A percentile compares a stretch with the other conserved stretches of the same genome.
Evolutionary conservation across 768 basidiomycete species (phyloP).

Genomic region (Xerocomellus dryophilus): DNA sequence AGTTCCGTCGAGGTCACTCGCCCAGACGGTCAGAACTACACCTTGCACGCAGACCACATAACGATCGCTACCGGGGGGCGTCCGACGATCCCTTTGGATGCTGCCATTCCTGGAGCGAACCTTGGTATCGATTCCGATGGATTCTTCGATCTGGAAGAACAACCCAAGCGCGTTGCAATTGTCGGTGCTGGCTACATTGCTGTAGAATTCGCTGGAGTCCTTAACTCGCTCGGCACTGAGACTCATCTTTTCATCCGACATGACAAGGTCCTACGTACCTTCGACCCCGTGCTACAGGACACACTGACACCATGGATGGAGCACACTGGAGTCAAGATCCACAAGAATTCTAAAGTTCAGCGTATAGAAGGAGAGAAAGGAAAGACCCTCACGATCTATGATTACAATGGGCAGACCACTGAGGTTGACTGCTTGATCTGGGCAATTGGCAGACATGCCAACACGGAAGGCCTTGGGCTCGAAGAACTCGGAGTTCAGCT

Average conservation of each 20-base stretch:
- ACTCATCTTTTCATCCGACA: slow-evolving; percentile 90
- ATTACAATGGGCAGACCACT: slow-evolving; percentile 69
- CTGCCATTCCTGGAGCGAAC: slow-evolving; percentile 83
- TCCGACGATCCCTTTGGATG: slow-evolving; percentile 75
- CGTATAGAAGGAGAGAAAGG: slow-evolving; percentile 76
- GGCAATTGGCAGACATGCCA: slow-evolving; percentile 89
- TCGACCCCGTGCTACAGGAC: slow-evolving; percentile 85
- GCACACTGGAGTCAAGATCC: slow-evolving; percentile 87
- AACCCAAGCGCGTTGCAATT: slow-evolving; percentile 90
- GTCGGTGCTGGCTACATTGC: slow-evolving; percentile 98
- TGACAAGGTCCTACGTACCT: slow-evolving; percentile 87
- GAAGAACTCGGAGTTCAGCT: slow-evolving; percentile 74
- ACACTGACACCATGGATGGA: slow-evolving; percentile 89
- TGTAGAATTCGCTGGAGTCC: slow-evolving; percentile 92
- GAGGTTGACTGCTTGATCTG: slow-evolving; percentile 88
- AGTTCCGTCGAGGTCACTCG: slow-evolving; percentile 70
- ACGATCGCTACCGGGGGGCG: slow-evolving; percentile 84
- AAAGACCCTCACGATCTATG: slow-evolving; percentile 69
- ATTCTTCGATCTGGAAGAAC: slow-evolving; percentile 88
- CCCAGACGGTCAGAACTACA: slow-evolving; percentile 67
- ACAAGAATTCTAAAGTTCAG: slow-evolving; percentile 70
- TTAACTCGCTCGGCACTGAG: slow-evolving; percentile 87
- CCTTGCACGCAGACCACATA: slow-evolving; percentile 72
- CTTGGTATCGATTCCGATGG: slow-evolving; percentile 93
- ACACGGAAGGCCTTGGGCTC: slow-evolving; percentile 75